Conservation (phyloP, 2,329 filamentous ascomycete species). For the Coniochaeta sp. region DNA sequence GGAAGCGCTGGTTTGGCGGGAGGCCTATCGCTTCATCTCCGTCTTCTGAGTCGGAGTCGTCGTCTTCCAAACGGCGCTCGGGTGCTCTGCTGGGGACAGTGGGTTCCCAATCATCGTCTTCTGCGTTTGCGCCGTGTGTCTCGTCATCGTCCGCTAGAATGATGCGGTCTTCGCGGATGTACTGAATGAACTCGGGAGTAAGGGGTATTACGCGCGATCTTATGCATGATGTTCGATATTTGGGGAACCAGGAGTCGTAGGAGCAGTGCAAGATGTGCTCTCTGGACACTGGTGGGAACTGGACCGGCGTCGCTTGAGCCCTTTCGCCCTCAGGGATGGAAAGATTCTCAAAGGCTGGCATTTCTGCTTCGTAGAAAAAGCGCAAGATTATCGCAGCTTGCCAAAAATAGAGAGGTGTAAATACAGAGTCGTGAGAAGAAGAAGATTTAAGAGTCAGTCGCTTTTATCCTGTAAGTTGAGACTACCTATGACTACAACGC, state of each 20-base stretch:
- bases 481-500: background rate
- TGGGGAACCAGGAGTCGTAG: conserved; percentile 85
- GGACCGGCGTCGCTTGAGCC: conserved; percentile 28
- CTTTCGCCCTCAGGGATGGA: conserved; percentile 7
- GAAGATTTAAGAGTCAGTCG: background rate
- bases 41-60: conserved; percentile 38
- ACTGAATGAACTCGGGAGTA: conserved; percentile 66
- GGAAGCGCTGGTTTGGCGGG: conserved; percentile 50
- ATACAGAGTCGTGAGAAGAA: background rate
- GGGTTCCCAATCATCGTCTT: conserved; percentile 49
- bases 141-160: conserved; percentile 67
- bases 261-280: conserved; percentile 91
- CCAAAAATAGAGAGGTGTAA: background rate
- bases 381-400: background rate
- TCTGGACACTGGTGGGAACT: conserved; percentile 77
- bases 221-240: conserved; percentile 73
- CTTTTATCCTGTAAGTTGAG: background rate
- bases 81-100: conserved; percentile 18
- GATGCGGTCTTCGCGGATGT: conserved; percentile 89
- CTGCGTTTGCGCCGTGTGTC: conserved; percentile 29
- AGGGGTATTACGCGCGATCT: conserved; percentile 82
- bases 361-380: conserved; percentile 5
- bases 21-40: conserved; percentile 34
- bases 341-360: conserved; percentile 22
- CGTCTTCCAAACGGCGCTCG: conserved; percentile 24